Conservation (phyloP, 306 rosid species). For the Benincasa hispida region DNA sequence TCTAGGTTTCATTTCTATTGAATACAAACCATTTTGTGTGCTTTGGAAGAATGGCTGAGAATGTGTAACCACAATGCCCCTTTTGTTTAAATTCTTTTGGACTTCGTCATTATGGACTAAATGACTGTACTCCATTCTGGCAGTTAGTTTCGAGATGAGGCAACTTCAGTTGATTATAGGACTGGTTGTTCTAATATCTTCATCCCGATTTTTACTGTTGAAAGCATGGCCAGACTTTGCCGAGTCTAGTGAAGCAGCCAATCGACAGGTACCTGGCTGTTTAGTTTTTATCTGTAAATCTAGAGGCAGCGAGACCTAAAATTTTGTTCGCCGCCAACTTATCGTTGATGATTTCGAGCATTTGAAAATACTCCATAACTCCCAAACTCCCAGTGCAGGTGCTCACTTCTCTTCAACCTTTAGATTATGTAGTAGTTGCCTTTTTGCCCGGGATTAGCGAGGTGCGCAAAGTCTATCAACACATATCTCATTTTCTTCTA, state of each 20-base stretch:
- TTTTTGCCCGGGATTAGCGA: slow-evolving; percentile 75
- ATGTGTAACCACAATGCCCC: background rate
- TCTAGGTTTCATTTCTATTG: background rate
- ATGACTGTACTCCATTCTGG: background rate
- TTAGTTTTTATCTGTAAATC: background rate
- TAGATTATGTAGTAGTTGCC: slow-evolving; percentile 63
- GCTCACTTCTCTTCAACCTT: slow-evolving; percentile 66
- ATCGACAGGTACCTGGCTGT: slow-evolving; percentile 46
- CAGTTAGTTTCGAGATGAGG: slow-evolving; percentile 87
- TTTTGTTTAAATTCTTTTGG: background rate
- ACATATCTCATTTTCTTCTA: background rate
- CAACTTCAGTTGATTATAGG: slow-evolving; percentile 86
- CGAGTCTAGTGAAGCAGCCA: slow-evolving; percentile 83
- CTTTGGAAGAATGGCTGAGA: background rate
- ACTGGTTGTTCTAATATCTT: slow-evolving; percentile 56
- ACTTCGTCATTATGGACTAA: background rate
- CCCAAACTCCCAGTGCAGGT: slow-evolving; percentile 30
- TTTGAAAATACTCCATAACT: background rate
- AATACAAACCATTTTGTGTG: background rate
- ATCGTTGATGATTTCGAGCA: background rate
- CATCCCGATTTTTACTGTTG: slow-evolving; percentile 53
- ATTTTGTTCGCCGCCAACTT: background rate
- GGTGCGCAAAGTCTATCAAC: slow-evolving; percentile 29
- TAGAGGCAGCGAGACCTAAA: background rate
- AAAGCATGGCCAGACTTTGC: slow-evolving; percentile 80